Evolutionary conservation across 176 grass and related monocot genomes (phyloP).

Genomic region (Ensete glaucum): DNA sequence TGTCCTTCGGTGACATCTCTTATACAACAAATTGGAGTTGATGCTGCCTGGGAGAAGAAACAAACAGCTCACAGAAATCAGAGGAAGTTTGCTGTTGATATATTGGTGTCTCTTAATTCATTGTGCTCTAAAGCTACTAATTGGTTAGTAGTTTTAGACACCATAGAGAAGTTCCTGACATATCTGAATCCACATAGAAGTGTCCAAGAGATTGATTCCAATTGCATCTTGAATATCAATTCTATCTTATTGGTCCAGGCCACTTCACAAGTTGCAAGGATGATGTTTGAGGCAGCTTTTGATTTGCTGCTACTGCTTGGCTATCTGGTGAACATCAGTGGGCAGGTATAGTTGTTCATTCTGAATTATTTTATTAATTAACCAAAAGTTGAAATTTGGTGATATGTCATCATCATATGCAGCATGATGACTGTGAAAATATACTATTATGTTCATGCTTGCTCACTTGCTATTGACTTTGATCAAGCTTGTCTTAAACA

Average conservation of each 20-base stretch:
- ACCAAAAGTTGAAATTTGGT: background rate
- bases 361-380: background rate
- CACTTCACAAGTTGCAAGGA: conserved; percentile 70
- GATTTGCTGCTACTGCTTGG: conserved; percentile 67
- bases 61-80: conserved; percentile 63
- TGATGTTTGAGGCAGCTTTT: conserved; percentile 87
- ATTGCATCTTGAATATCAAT: conserved; percentile 49
- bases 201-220: conserved; percentile 29
- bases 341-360: conserved; percentile 46
- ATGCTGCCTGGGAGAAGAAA: conserved; percentile 67
- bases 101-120: conserved; percentile 66
- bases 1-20: conserved; percentile 52
- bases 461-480: too few relatives aligned
- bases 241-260: conserved; percentile 63
- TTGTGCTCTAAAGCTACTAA: conserved; percentile 53
- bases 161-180: conserved; percentile 67
- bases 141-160: conserved; percentile 60
- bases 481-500: too few relatives aligned
- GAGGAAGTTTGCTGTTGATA: conserved; percentile 92
- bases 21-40: conserved; percentile 51
- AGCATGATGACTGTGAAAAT: too few relatives aligned
- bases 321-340: conserved; percentile 73
- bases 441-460: too few relatives aligned
- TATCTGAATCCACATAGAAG: conserved; percentile 43
- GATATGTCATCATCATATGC: too few relatives aligned